A percentile compares a stretch with the other conserved stretches of the same genome.
These are phyloP conservation scores for Berkeleyomyces basicola DNA, from an alignment of 2,329 filamentous ascomycete species.

Conservation along the genomic window DNA sequence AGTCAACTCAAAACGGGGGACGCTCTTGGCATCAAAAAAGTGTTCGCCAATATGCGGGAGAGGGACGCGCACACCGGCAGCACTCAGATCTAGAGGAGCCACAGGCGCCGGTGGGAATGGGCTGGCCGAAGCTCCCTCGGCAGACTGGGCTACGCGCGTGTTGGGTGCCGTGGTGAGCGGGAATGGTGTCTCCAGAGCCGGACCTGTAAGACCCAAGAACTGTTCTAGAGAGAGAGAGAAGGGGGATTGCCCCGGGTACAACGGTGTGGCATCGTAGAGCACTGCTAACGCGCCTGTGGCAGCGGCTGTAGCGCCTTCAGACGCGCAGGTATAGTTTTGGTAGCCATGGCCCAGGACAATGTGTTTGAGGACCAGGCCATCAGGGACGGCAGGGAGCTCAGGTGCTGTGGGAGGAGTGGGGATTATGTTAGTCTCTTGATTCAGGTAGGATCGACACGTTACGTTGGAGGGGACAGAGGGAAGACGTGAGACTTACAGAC, in stretches of 20 bases:
- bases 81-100: conserved; percentile 24
- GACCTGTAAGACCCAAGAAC: conserved; percentile 22
- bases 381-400: conserved; percentile 29
- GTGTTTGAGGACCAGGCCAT: conserved; percentile 29
- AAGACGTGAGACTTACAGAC: not conserved
- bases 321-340: conserved; percentile 38
- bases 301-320: not conserved
- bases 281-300: conserved; percentile 35
- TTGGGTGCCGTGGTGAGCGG: conserved; percentile 30
- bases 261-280: conserved; percentile 38
- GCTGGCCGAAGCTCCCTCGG: conserved; percentile 27
- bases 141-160: conserved; percentile 19
- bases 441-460: not conserved
- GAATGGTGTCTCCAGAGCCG: conserved; percentile 25
- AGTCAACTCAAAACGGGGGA: conserved; percentile 44
- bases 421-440: conserved; percentile 3
- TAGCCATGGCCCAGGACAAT: conserved; percentile 47
- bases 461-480: not conserved
- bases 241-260: conserved; percentile 31
- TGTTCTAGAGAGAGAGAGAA: conserved; percentile 22
- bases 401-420: conserved; percentile 1
- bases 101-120: conserved; percentile 28
- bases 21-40: conserved; percentile 40
- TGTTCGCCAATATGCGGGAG: conserved; percentile 43
- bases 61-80: conserved; percentile 19